Evolutionary conservation across 306 rosid species (phyloP).

Genomic region (Dryas alaskensis): DNA sequence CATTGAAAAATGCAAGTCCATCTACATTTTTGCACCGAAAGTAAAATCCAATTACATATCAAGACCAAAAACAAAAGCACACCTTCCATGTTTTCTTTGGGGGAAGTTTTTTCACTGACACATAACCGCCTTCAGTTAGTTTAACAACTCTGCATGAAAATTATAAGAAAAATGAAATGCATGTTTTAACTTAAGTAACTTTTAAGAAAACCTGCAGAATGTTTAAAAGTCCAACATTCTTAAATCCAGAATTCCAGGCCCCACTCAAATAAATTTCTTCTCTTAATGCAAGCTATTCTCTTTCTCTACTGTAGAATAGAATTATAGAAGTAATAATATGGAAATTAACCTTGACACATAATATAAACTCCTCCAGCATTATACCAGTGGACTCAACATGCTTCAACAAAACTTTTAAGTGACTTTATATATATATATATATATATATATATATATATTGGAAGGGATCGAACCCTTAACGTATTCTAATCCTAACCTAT

Average conservation of each 20-base stretch:
- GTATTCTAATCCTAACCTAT: too few relatives aligned
- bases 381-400: too few relatives aligned
- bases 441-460: too few relatives aligned
- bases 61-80: slow-evolving; percentile 19
- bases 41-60: slow-evolving; percentile 9
- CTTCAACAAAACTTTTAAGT: too few relatives aligned
- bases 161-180: slow-evolving; percentile 27
- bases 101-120: slow-evolving; percentile 85
- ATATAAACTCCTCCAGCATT: too few relatives aligned
- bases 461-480: too few relatives aligned
- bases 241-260: neutral
- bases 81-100: slow-evolving; percentile 88
- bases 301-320: neutral
- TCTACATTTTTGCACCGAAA: slow-evolving; percentile 13
- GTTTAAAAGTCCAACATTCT: neutral
- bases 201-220: slow-evolving; percentile 8
- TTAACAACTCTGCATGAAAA: slow-evolving; percentile 73
- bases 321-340: neutral
- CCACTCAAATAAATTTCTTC: neutral
- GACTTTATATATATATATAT: too few relatives aligned
- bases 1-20: slow-evolving; percentile 7
- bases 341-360: too few relatives aligned
- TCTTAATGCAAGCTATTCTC: neutral
- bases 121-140: slow-evolving; percentile 71
- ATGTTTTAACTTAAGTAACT: slow-evolving; percentile 22